Base-by-base conservation (phyloP, 768 basidiomycete genomes). In the Cystofilobasidium macerans region DNA sequence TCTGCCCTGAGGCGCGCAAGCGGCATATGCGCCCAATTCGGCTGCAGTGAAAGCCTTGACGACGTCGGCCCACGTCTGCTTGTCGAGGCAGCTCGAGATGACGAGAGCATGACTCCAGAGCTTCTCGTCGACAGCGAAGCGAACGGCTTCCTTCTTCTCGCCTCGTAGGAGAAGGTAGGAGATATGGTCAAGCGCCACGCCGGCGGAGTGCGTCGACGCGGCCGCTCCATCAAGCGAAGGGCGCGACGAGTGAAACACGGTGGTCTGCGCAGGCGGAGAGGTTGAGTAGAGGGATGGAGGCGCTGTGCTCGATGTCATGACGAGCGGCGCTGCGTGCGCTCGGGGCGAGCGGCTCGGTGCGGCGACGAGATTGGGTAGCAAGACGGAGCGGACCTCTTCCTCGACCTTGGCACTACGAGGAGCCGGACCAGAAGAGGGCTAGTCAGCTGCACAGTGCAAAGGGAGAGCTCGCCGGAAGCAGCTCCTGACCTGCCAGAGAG, bases 101-200 rank as follows among this genome's bases (percentile, higher is more conserved):
- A 98, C 76, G 83, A 98, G 84, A 2, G 95, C 94, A 75, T 99
- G 95, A 0, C 89, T 85, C 93, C 94, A 99, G 47, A 98, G 76
- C 72, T 83, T 86, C 75, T 91, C 83, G 66, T 93, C 88, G 48
- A 89, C 79, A 3, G 95, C 94, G 74, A 84, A 92, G 65, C 85
- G 84, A 73, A 88, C 91, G 1, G 95, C 95, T 69, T 86, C 84
- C 26, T 83, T 83, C 40, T 89, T 86, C 71, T 95, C 85, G 20
- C 94, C 95, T 65, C 84, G 82, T 13, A 92, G 76, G 20, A 99
- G 81, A 59, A 88, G 82, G 33, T 83, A 82, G 71, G 90, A 84
- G 67, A 95, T 86, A 72, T 82, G 84, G 72, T 88, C 84, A 32
- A 95, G 77, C 20, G 86, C 77, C 0, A 85, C 7, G 84, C 80